These are phyloP conservation scores for Kitagawia praeruptora DNA, from an alignment of 129 eudicot species.

Conservation along the genomic window DNA sequence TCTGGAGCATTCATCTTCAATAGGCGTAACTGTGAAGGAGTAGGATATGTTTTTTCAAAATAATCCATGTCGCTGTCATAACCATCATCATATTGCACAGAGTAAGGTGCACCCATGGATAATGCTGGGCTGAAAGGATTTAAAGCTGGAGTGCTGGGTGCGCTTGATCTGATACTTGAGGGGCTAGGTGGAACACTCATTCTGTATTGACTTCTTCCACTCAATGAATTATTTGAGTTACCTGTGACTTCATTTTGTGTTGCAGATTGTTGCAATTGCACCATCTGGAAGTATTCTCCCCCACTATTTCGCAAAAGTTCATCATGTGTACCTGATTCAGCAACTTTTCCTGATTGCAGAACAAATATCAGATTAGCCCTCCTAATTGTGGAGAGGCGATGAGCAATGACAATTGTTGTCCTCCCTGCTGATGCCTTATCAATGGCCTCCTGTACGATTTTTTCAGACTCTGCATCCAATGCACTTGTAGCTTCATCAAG, in stretches of 20 bases:
- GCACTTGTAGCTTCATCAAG: constrained; percentile 90
- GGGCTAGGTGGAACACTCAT: constrained; percentile 39
- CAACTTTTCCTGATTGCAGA: constrained; percentile 44
- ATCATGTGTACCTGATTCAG: constrained; percentile 59
- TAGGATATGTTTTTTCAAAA: constrained; percentile 14
- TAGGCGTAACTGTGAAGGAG: constrained; percentile 57
- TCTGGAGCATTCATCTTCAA: constrained; percentile 66
- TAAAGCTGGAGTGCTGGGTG: constrained; percentile 39
- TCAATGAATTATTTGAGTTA: constrained; percentile 1
- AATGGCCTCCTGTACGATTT: constrained; percentile 60
- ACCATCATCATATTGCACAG: constrained; percentile 43
- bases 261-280: constrained; percentile 43
- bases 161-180: constrained; percentile 38
- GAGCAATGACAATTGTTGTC: constrained; percentile 61
- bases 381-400: constrained; percentile 55
- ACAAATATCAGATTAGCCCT: constrained; percentile 38
- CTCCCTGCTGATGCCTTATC: constrained; percentile 63
- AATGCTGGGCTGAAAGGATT: constrained; percentile 54
- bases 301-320: constrained; percentile 40
- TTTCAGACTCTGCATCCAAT: constrained; percentile 59
- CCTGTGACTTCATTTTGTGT: constrained; percentile 14
- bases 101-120: constrained; percentile 46
- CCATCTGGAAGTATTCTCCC: constrained; percentile 63
- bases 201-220: constrained; percentile 20
- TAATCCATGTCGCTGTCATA: constrained; percentile 41